A percentile compares a stretch with the other conserved stretches of the same genome.
phyloP scores from a whole-genome alignment of 176 grass and related monocot species.

The Tillandsia fasciculata region DNA sequence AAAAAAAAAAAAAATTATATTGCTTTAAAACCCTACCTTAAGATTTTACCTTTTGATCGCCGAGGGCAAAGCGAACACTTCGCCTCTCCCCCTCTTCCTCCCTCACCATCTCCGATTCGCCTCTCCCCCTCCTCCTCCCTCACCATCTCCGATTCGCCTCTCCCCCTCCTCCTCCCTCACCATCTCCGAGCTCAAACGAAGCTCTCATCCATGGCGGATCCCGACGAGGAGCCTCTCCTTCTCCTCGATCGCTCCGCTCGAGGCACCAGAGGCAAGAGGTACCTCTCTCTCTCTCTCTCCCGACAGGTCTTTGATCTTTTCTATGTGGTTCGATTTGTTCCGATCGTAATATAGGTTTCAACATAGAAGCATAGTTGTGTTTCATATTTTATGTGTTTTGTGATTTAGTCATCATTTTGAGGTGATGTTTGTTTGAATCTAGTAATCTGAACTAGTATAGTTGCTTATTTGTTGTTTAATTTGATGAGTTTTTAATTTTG shows the following conservation, averaged over 20 bases:
- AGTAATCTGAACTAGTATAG: too few species aligned
- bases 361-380: too few species aligned
- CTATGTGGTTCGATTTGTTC: not conserved
- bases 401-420: not conserved
- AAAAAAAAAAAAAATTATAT: too few species aligned
- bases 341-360: too few species aligned
- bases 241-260: conserved; percentile 75
- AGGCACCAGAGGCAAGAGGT: conserved; percentile 69
- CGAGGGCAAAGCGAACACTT: too few species aligned
- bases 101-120: too few species aligned
- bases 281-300: not conserved
- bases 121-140: not conserved
- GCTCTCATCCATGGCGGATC: conserved; percentile 22
- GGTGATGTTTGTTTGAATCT: too few species aligned
- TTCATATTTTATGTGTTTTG: too few species aligned
- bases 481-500: not conserved
- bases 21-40: too few species aligned
- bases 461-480: too few species aligned
- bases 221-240: conserved; percentile 22
- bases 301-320: not conserved
- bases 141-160: too few species aligned
- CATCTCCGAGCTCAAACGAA: not conserved
- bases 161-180: not conserved
- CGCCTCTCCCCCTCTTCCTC: not conserved
- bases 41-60: too few species aligned